phyloP scores from a whole-genome alignment of 2,329 filamentous ascomycete genomes.

The Diaporthe destruens region DNA sequence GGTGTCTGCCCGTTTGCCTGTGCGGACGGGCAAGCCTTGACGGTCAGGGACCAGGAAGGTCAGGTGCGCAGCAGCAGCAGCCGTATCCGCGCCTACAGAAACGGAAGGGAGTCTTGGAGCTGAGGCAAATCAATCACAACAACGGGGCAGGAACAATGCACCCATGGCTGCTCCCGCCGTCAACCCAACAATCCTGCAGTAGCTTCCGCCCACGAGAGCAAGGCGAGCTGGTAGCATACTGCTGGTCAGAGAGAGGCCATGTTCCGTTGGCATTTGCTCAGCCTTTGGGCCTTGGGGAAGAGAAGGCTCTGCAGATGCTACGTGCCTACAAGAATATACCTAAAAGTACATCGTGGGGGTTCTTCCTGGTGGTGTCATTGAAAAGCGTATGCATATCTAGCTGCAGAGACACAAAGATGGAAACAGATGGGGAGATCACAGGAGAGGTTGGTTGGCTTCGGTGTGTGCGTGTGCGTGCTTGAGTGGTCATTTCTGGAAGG shows the following conservation, averaged over 20 bases:
- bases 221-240: neutral
- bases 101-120: slow-evolving; percentile 19
- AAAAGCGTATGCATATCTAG: neutral
- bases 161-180: slow-evolving; percentile 29
- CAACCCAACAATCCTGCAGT: slow-evolving; percentile 26
- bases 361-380: neutral
- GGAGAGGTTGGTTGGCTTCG: neutral
- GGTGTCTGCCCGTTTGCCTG: neutral
- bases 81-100: neutral
- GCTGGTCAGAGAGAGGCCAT: neutral
- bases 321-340: neutral
- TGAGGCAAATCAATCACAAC: neutral
- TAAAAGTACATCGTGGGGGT: neutral
- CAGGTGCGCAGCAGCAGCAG: neutral
- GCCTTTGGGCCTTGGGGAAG: too few species aligned
- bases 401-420: neutral
- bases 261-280: neutral
- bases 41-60: neutral
- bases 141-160: slow-evolving; percentile 12
- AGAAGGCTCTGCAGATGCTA: slow-evolving; percentile 4
- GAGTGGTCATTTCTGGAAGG: slow-evolving; percentile 3
- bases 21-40: neutral
- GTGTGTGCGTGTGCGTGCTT: neutral
- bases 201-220: slow-evolving; percentile 18
- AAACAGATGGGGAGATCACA: too few species aligned